phyloP scores from a whole-genome alignment of 176 grass and related monocot genomes.

The Chrysopogon serrulatus region DNA sequence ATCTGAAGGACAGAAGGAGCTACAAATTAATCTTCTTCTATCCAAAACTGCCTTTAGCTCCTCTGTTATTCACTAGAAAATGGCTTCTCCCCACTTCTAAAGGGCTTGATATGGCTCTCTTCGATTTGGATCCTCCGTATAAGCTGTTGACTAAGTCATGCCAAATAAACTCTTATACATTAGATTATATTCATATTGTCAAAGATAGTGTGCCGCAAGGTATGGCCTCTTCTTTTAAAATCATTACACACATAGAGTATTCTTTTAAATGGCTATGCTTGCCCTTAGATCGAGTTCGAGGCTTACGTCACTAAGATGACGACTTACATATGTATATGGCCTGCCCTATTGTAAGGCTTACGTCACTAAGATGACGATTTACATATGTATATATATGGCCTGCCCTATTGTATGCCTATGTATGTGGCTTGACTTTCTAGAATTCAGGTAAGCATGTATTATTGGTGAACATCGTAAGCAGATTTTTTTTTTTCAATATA shows the following conservation, averaged over 20 bases:
- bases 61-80: no score
- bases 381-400: neutral
- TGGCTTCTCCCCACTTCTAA: no score
- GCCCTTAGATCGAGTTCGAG: neutral
- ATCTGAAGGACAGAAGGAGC: no score
- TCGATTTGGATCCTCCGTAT: no score
- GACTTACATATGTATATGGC: neutral
- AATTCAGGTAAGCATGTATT: neutral
- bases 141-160: no score
- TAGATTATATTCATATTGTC: no score
- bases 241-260: neutral
- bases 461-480: neutral
- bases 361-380: conserved; percentile 17
- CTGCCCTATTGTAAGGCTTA: neutral
- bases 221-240: neutral
- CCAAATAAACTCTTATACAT: no score
- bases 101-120: no score
- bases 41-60: no score
- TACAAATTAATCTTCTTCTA: no score
- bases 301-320: conserved; percentile 19
- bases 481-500: neutral
- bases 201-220: neutral
- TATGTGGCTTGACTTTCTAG: conserved; percentile 25
- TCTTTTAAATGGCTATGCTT: neutral
- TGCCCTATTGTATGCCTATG: neutral